Percentiles rank a stretch among this genome's conserved stretches.
Evolutionary conservation across 805 yeast genomes (phyloP).

Genomic region (Wickerhamomyces pijperi): DNA sequence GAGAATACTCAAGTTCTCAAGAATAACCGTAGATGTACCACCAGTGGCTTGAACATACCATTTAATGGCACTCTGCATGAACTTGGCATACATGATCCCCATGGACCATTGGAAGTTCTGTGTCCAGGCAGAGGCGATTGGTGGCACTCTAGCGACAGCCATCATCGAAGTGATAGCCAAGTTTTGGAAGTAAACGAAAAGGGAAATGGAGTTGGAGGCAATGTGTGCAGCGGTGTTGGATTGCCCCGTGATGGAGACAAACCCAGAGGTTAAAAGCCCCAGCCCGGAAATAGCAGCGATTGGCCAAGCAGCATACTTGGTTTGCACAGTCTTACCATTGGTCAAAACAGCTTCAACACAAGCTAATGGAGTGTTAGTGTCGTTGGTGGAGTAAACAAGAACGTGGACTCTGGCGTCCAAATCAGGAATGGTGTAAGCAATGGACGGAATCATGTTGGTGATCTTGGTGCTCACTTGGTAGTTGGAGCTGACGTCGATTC

Average conservation of each 20-base stretch:
- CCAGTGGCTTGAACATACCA: constrained; percentile 97
- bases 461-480: constrained; percentile 31
- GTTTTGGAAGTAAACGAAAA: constrained; percentile 89
- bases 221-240: constrained; percentile 92
- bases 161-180: constrained; percentile 89
- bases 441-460: constrained; percentile 52
- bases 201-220: constrained; percentile 89
- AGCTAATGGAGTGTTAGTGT: constrained; percentile 49
- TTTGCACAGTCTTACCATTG: constrained; percentile 90
- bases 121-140: constrained; percentile 96
- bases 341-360: constrained; percentile 83
- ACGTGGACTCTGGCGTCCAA: constrained; percentile 86
- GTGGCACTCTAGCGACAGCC: constrained; percentile 89
- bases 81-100: constrained; percentile 70
- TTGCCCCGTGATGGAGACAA: constrained; percentile 79
- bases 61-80: constrained; percentile 74
- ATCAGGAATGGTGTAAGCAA: constrained; percentile 89
- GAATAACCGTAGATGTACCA: constrained; percentile 70
- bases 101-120: constrained; percentile 95
- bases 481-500: constrained; percentile 55
- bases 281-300: constrained; percentile 84
- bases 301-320: constrained; percentile 90
- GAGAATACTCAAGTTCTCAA: constrained; percentile 49
- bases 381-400: constrained; percentile 40
- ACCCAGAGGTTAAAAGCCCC: constrained; percentile 81